Percentiles rank a stretch among this genome's conserved stretches.
These are phyloP conservation scores for Lichtheimia hyalospora DNA, from an alignment of 371 early-diverging fungal species.

Conservation along the genomic window DNA sequence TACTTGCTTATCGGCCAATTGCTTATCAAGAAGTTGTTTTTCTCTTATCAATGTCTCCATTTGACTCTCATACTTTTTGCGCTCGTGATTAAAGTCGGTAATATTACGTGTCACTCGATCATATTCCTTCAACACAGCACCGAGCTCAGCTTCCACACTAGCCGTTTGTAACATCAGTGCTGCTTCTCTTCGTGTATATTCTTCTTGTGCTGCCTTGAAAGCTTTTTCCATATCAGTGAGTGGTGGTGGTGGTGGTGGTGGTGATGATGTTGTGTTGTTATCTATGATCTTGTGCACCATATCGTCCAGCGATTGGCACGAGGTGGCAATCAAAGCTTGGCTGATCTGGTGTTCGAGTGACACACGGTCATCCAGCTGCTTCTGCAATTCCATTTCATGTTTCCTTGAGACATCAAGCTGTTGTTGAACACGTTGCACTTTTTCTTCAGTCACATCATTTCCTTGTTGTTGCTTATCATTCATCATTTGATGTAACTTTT, in stretches of 20 bases:
- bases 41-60: conserved; percentile 22
- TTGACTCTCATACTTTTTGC: conserved; percentile 32
- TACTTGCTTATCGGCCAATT: conserved; percentile 30
- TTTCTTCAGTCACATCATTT: too few relatives aligned
- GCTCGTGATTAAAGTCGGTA: conserved; percentile 43
- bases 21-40: conserved; percentile 25
- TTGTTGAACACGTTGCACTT: too few relatives aligned
- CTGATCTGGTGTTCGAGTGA: not conserved
- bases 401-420: not conserved
- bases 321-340: conserved; percentile 1
- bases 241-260: not conserved
- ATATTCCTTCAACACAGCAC: conserved; percentile 45
- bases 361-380: not conserved
- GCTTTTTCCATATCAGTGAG: not conserved
- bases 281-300: conserved; percentile 1
- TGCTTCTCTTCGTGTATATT: conserved; percentile 36
- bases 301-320: conserved; percentile 1
- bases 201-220: conserved; percentile 21
- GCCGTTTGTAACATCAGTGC: conserved; percentile 36
- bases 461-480: too few relatives aligned
- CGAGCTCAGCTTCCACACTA: conserved; percentile 41
- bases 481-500: too few relatives aligned
- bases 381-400: not conserved
- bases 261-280: not conserved
- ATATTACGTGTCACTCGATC: conserved; percentile 52